A percentile compares a stretch with the other conserved stretches of the same genome.
phyloP scores from a whole-genome alignment of 78 protist species.

The Capsaspora owczarzaki region DNA sequence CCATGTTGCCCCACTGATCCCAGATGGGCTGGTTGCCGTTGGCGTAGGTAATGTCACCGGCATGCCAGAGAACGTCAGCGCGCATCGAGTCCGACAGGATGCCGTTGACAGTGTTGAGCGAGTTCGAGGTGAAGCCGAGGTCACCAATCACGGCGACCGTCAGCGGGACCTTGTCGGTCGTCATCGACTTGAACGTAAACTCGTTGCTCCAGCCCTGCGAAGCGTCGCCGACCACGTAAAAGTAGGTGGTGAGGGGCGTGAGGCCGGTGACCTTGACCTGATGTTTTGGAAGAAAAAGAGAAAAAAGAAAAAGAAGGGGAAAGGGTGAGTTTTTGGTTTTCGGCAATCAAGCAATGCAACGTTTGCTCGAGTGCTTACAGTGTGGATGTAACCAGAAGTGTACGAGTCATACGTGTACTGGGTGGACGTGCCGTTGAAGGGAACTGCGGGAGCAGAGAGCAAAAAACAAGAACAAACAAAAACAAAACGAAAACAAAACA shows the following conservation, averaged over 20 bases:
- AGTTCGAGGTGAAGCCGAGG: background rate
- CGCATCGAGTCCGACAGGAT: background rate
- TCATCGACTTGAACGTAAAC: background rate
- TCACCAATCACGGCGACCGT: no score
- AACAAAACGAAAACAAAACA: no score
- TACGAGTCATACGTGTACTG: background rate
- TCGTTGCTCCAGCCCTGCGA: background rate
- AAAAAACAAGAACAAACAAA: no score
- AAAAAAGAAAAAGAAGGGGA: no score
- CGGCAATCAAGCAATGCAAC: no score
- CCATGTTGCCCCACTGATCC: background rate
- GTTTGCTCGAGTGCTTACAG: no score
- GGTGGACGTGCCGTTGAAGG: background rate
- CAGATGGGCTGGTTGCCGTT: background rate
- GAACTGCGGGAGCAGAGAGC: no score
- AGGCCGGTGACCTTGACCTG: no score
- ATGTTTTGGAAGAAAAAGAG: no score
- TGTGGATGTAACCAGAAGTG: background rate
- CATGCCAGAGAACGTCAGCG: background rate
- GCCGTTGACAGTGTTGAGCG: background rate
- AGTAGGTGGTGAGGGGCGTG: constrained; percentile 1
- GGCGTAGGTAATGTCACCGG: background rate
- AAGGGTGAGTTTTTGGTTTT: no score
- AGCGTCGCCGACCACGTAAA: background rate
- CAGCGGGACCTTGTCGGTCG: no score